Percentiles rank a stretch among this genome's conserved stretches.
Evolutionary conservation across 306 rosid species (phyloP).

Genomic region (Prunus campanulata): DNA sequence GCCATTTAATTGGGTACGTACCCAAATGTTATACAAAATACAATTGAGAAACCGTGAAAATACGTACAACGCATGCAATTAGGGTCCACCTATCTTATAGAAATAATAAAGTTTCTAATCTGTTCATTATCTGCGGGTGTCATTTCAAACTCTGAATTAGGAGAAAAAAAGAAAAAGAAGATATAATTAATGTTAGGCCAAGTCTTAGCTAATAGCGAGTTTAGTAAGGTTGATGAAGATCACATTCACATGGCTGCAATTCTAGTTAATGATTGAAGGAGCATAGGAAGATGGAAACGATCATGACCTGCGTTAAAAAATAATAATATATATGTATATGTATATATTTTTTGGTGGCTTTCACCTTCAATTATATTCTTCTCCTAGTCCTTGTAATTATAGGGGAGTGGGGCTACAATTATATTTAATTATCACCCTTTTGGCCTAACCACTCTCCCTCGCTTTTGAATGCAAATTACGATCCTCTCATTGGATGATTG

Average conservation of each 20-base stretch:
- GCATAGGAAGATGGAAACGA: constrained; percentile 39
- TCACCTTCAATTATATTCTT: constrained; percentile 9
- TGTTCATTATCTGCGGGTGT: not conserved
- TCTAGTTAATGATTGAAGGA: constrained; percentile 56
- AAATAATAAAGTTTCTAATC: too few species aligned
- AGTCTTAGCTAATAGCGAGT: not conserved
- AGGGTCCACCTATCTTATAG: too few species aligned
- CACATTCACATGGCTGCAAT: constrained; percentile 52
- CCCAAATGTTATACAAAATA: too few species aligned
- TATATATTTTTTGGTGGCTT: not conserved
- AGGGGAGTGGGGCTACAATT: constrained; percentile 44
- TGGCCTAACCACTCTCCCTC: constrained; percentile 40
- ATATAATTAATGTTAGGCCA: not conserved
- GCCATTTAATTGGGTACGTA: too few species aligned
- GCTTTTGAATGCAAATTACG: constrained; percentile 26
- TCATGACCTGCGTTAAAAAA: constrained; percentile 22
- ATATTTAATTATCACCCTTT: constrained; percentile 25
- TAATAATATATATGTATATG: not conserved
- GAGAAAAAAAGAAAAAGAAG: not conserved
- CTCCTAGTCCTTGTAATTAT: constrained; percentile 22
- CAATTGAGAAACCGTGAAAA: too few species aligned
- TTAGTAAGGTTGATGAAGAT: not conserved
- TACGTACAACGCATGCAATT: too few species aligned
- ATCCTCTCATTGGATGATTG: constrained; percentile 26
- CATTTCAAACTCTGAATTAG: not conserved